Evolutionary conservation across 169 alveolate species (phyloP), one percentile per base, ranked within the genome.

Genomic region (Eimeria necatrix): DNA sequence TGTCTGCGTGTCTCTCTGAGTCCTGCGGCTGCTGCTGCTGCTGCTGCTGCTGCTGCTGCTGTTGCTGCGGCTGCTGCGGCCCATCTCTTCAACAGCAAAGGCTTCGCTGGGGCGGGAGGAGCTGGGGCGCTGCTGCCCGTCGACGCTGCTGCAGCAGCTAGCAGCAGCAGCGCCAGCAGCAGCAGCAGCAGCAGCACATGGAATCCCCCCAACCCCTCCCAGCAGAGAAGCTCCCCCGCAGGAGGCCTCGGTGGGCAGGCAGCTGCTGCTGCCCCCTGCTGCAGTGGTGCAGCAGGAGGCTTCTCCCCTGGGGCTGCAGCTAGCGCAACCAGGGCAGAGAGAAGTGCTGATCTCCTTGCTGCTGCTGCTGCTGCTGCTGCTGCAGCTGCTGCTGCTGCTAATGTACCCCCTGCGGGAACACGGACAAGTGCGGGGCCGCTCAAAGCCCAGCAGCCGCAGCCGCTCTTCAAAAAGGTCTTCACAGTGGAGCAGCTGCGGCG

Each of bases 251-350:
- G 87, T 76, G 46, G 61, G 87, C 16, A 76, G 56, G 61, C 59
- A 46, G 87, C 87, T 76, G 24, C 46, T 76, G 87, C 9, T n/a
- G n/a, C 46, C 78, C 12, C 78, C 87, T 14, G 61, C 46, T 14
- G 61, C 46, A 32, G 64, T 76, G 87, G 61, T 76, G 87, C 87
- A 76, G 61, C 59, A 76, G 87, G 48, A 76, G 24, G 61, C 24
- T 4, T 76, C 87, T 32, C 24, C 46, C 9, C 46, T 9, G 0
- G 24, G 59, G 8, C 61, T 32, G 87, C 87, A 41, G 59, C 32
- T 14, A 20, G 59, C 14, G 0, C 49, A 20, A 0, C 52, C 83
- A 4, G 83, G 56, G 87, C 14, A 26, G 12, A 46, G 0, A 26
- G 4, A 46, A 71, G 51, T 10, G 16, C 20, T 26, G 12, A 1